Conservation (phyloP, 2,329 filamentous ascomycete genomes). For the Penicillium hesseltinei region DNA sequence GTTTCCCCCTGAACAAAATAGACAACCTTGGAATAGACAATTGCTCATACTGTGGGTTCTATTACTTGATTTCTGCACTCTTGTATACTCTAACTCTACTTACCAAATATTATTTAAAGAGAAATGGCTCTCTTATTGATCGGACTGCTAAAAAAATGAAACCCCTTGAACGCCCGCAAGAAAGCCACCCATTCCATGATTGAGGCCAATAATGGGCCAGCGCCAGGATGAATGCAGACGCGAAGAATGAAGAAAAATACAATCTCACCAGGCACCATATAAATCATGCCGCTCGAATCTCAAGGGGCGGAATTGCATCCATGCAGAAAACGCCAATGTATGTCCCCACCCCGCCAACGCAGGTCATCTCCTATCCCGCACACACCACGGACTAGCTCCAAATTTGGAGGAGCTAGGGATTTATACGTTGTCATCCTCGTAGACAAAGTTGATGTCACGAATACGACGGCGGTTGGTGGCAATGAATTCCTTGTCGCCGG, state of each 20-base stretch:
- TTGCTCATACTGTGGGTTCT: neutral
- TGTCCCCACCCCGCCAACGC: neutral
- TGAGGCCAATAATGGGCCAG: neutral
- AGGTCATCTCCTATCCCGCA: neutral
- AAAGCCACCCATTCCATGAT: neutral
- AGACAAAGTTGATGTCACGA: slow-evolving; percentile 87
- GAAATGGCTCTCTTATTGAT: neutral
- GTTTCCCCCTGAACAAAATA: neutral
- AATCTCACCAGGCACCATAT: neutral
- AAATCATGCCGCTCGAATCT: neutral
- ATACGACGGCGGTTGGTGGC: slow-evolving; percentile 74
- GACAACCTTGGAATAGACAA: neutral
- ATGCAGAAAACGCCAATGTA: slow-evolving; percentile 6
- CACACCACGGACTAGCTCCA: neutral
- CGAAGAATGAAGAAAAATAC: neutral
- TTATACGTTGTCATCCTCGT: slow-evolving; percentile 81
- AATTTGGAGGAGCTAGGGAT: no score
- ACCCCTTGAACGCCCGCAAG: slow-evolving; percentile 4
- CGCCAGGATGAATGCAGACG: slow-evolving; percentile 13
- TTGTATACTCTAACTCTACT: neutral
- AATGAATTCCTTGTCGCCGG: slow-evolving; percentile 88
- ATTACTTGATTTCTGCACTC: neutral
- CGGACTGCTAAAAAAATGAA: neutral
- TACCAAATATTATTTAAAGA: neutral
- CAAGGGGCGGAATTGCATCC: neutral